These are phyloP conservation scores for Colletotrichum costaricense DNA, from an alignment of 2,329 filamentous ascomycete genomes.

Conservation along the genomic window DNA sequence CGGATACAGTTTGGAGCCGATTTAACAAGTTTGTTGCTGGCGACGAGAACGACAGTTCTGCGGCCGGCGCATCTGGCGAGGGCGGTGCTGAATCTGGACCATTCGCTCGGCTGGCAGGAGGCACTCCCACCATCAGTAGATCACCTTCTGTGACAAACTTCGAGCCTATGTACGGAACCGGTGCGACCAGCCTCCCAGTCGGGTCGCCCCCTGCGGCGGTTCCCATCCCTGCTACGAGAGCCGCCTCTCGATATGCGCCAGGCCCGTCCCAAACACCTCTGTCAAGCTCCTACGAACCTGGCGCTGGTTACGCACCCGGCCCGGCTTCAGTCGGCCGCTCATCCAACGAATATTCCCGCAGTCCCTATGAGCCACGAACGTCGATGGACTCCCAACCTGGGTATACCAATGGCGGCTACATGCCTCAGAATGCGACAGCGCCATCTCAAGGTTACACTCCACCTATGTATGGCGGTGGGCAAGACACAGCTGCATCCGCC, in stretches of 20 bases:
- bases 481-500: background rate
- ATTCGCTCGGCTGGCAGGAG: constrained; percentile 84
- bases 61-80: constrained; percentile 66
- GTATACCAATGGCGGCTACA: constrained; percentile 43
- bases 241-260: constrained; percentile 64
- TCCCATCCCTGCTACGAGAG: constrained; percentile 51
- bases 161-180: constrained; percentile 76
- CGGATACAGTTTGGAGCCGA: constrained; percentile 87
- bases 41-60: constrained; percentile 79
- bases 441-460: constrained; percentile 46
- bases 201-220: constrained; percentile 47
- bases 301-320: background rate
- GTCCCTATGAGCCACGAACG: constrained; percentile 46
- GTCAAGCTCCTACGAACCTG: constrained; percentile 29
- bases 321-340: constrained; percentile 2
- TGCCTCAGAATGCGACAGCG: constrained; percentile 43
- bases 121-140: constrained; percentile 79
- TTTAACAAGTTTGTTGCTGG: constrained; percentile 98
- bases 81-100: constrained; percentile 75
- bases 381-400: constrained; percentile 54
- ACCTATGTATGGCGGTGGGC: background rate
- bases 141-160: constrained; percentile 77
- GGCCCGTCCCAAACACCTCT: constrained; percentile 43
- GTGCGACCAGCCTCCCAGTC: constrained; percentile 45
- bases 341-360: constrained; percentile 45